Conservation (phyloP, 768 basidiomycete species). For the Peribolospora kevripleyi region DNA sequence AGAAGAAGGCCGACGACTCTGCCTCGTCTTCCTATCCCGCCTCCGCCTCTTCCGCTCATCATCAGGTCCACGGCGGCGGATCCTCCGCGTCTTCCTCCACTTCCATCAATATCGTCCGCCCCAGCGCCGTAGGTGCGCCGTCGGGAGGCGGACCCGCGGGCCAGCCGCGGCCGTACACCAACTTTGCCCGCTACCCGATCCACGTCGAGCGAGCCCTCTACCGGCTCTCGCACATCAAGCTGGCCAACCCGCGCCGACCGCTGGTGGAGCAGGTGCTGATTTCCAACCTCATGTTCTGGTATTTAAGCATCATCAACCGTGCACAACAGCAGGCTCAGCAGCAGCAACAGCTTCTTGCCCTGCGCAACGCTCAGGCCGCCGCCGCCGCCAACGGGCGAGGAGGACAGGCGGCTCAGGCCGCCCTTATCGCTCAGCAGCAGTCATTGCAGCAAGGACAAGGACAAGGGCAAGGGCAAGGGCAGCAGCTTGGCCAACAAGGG, state of each 20-base stretch:
- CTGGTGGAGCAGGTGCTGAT: slow-evolving; percentile 71
- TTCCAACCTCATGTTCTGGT: slow-evolving; percentile 57
- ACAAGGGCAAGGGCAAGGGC: too few species aligned
- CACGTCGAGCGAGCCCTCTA: slow-evolving; percentile 98
- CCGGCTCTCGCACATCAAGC: slow-evolving; percentile 88
- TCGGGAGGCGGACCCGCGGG: not conserved
- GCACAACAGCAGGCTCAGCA: not conserved
- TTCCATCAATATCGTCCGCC: not conserved
- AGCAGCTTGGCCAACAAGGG: too few species aligned
- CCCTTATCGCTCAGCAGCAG: too few species aligned
- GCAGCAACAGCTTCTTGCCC: not conserved
- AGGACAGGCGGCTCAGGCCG: too few species aligned
- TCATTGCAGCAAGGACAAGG: too few species aligned
- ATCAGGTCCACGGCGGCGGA: slow-evolving; percentile 27
- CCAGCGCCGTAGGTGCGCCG: not conserved
- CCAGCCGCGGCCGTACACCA: slow-evolving; percentile 15
- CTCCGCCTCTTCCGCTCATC: slow-evolving; percentile 11
- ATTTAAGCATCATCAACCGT: slow-evolving; percentile 74
- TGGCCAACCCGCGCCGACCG: slow-evolving; percentile 86
- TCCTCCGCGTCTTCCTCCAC: slow-evolving; percentile 27
- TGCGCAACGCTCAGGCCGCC: not conserved
- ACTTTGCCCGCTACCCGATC: slow-evolving; percentile 56
- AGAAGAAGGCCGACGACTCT: slow-evolving; percentile 60
- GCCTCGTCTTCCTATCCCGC: slow-evolving; percentile 7
- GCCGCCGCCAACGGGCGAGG: slow-evolving; percentile 1